Evolutionary conservation across 371 early-diverging fungal species (phyloP), one percentile per base, ranked within the genome.

Genomic region (Mucor mucedo): DNA sequence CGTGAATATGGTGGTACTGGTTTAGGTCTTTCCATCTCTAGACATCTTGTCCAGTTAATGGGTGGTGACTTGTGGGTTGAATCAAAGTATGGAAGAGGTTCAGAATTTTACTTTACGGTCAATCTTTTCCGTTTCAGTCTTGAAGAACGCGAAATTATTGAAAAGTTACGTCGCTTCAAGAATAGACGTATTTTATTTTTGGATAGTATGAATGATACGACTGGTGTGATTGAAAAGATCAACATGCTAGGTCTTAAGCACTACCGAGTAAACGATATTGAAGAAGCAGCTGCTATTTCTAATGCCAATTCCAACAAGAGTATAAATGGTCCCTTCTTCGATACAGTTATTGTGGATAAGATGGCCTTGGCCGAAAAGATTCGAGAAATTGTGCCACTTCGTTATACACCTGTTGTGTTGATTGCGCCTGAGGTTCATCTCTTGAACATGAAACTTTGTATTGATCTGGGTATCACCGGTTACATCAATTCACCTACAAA

Each of bases 1-100:
- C 89, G 93, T 62, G 89, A 89, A 76, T 93, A 89, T 66, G 91
- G 92, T 53, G 94, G 93, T 28, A 91, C 93, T 30, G 94, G 95
- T 1, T 79, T 95, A 13, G 95, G 95, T 7, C 71, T 95, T 47
- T 87, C 90, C 8, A 93, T 95, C 50, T 89, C 88, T 9, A 86
- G 87, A 65, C 84, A 87, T 45, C 78, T 95, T 14, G 90, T 89
- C 14, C 80, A 84, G 40, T 68, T 93, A 40, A 90, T 94, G 87
- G 92, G 91, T 27, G 95, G 95, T 39, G 73, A 84, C 55, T 83
- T 95, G 39, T 87, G 89, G 84, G 92, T 92, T 13, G 85, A 87
- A 64, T 86, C 89, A 52, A 84, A 76, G 38, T 84, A 79, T 59
- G 90, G 88, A 10, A 71, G 81, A 59, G 91, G 93, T 14, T 90